Conservation (phyloP, 805 yeast genomes). For the Pichia scutulata region DNA sequence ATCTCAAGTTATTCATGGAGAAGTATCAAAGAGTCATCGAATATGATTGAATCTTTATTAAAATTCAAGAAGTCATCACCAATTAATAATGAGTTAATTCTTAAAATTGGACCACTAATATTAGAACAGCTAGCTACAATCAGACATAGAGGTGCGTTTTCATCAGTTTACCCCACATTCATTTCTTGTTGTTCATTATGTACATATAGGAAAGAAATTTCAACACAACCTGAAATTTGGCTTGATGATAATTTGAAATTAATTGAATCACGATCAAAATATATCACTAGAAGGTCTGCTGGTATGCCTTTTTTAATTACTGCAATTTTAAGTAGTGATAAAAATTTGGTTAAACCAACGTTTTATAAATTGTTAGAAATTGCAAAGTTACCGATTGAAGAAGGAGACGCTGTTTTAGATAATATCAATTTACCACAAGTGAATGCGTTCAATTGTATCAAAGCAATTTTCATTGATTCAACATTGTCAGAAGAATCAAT, state of each 20-base stretch:
- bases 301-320: conserved; percentile 80
- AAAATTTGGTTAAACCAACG: conserved; percentile 41
- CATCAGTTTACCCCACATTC: conserved; percentile 80
- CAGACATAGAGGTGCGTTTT: conserved; percentile 87
- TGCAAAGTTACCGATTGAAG: conserved; percentile 44
- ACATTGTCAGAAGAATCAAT: conserved; percentile 47
- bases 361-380: conserved; percentile 45
- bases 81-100: conserved; percentile 24
- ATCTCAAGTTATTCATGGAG: conserved; percentile 74
- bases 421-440: conserved; percentile 82
- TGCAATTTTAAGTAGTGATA: conserved; percentile 54
- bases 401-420: conserved; percentile 22
- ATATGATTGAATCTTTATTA: conserved; percentile 42
- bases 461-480: conserved; percentile 66
- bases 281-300: conserved; percentile 84
- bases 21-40: conserved; percentile 67
- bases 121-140: conserved; percentile 63
- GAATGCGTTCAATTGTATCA: conserved; percentile 84
- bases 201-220: conserved; percentile 26
- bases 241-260: conserved; percentile 41
- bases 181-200: conserved; percentile 59
- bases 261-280: conserved; percentile 46
- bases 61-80: conserved; percentile 12
- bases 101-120: conserved; percentile 43
- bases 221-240: conserved; percentile 46